Evolutionary conservation across 495 filamentous ascomycete genomes (phyloP).

Genomic region (Choiromyces venosus): DNA sequence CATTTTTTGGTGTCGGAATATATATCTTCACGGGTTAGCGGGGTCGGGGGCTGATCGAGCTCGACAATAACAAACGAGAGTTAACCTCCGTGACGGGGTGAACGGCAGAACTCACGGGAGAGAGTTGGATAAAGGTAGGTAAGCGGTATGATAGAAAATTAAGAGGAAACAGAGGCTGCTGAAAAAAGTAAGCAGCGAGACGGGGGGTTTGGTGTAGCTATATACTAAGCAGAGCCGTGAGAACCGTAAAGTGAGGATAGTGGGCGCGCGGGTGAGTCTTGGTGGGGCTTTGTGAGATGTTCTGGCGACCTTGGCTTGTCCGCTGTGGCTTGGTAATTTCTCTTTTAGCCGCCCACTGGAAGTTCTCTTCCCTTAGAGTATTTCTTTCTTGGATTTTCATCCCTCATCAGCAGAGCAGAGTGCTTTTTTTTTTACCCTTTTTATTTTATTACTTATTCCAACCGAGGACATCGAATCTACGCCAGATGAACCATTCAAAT

Average conservation of each 20-base stretch:
- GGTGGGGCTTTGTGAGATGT: slow-evolving; percentile 10
- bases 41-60: slow-evolving; percentile 35
- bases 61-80: slow-evolving; percentile 13
- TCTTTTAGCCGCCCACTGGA: not conserved
- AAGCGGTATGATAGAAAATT: slow-evolving; percentile 1
- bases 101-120: slow-evolving; percentile 16
- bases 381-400: slow-evolving; percentile 17
- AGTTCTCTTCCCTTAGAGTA: not conserved
- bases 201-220: not conserved
- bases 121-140: slow-evolving; percentile 6
- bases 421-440: slow-evolving; percentile 2
- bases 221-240: not conserved
- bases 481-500: slow-evolving; percentile 35
- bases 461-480: slow-evolving; percentile 3
- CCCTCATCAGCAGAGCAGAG: slow-evolving; percentile 10
- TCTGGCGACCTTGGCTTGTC: not conserved
- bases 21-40: slow-evolving; percentile 28
- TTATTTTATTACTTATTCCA: slow-evolving; percentile 7
- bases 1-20: slow-evolving; percentile 51
- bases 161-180: not conserved
- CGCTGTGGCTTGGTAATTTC: not conserved
- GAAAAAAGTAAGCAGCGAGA: not conserved
- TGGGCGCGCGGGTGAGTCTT: not conserved
- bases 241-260: not conserved
- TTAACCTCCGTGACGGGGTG: slow-evolving; percentile 19